Conservation (phyloP, 768 basidiomycete species). For the Krasilnikovozyma curviuscula region DNA sequence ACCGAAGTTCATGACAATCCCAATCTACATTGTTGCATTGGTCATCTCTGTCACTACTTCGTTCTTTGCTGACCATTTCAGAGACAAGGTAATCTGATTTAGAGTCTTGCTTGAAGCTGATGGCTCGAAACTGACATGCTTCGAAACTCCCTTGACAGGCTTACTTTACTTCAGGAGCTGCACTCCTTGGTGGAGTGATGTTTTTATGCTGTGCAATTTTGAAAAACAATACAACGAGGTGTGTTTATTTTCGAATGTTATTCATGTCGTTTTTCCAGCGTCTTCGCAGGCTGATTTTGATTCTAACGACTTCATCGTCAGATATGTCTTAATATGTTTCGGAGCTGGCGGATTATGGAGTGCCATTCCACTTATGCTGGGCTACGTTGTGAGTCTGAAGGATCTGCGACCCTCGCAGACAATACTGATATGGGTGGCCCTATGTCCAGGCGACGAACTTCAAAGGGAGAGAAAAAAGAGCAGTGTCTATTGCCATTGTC, state of each 20-base stretch:
- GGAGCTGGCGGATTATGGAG: constrained; percentile 25
- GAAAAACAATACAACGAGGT: constrained; percentile 15
- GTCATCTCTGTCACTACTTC: constrained; percentile 16
- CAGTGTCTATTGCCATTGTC: constrained; percentile 24
- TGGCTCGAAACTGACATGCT: too few species aligned
- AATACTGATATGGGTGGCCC: neutral
- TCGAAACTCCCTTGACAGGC: too few species aligned
- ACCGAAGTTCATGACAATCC: constrained; percentile 24
- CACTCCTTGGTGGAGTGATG: constrained; percentile 11
- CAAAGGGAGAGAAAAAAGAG: constrained; percentile 22
- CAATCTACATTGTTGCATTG: constrained; percentile 22
- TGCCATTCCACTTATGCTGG: constrained; percentile 21
- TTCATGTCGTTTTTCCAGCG: neutral
- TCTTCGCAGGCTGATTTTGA: neutral
- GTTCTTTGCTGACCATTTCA: constrained; percentile 19
- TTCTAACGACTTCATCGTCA: neutral
- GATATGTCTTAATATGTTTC: constrained; percentile 24
- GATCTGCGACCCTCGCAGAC: neutral
- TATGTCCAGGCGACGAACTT: too few species aligned
- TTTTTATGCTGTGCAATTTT: constrained; percentile 22
- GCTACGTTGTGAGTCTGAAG: constrained; percentile 15
- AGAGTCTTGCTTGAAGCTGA: too few species aligned
- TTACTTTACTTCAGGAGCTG: constrained; percentile 17
- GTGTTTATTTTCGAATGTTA: neutral
- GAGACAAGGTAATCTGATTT: too few species aligned